A percentile compares a stretch with the other conserved stretches of the same genome.
Conservation (phyloP, 1,284 basidiomycete species). For the Apiotrichum gracile region DNA sequence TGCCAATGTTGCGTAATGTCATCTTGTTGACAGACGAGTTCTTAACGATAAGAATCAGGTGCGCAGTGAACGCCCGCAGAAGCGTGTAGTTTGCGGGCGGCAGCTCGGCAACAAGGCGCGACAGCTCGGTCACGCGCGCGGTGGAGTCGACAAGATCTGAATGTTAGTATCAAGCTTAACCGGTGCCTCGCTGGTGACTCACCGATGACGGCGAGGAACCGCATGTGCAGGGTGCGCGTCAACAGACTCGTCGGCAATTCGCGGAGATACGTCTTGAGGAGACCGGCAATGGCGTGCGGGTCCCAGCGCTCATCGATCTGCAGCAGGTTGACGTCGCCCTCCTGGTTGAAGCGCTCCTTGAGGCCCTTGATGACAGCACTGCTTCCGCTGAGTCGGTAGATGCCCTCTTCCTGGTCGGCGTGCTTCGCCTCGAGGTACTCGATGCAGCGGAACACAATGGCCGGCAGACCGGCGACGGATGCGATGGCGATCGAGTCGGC, state of each 20-base stretch:
- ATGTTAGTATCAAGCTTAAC: not conserved
- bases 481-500: conserved; percentile 83
- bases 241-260: conserved; percentile 85
- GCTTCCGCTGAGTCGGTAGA: conserved; percentile 89
- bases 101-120: conserved; percentile 74
- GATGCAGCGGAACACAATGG: conserved; percentile 89
- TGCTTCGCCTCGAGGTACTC: conserved; percentile 83
- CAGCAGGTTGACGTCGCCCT: conserved; percentile 85
- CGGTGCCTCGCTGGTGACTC: conserved; percentile 42
- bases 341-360: conserved; percentile 88
- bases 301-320: conserved; percentile 86
- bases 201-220: conserved; percentile 88
- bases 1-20: conserved; percentile 97
- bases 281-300: conserved; percentile 86
- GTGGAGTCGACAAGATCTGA: conserved; percentile 81
- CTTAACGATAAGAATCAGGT: conserved; percentile 90
- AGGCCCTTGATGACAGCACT: conserved; percentile 89
- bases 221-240: conserved; percentile 81
- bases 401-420: conserved; percentile 93
- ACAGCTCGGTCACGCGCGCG: conserved; percentile 81
- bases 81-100: conserved; percentile 91
- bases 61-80: conserved; percentile 86
- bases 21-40: conserved; percentile 92
- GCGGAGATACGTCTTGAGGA: conserved; percentile 83
- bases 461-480: conserved; percentile 82